phyloP scores from a whole-genome alignment of 164 flowering plant species.

The Akebia trifoliata region DNA sequence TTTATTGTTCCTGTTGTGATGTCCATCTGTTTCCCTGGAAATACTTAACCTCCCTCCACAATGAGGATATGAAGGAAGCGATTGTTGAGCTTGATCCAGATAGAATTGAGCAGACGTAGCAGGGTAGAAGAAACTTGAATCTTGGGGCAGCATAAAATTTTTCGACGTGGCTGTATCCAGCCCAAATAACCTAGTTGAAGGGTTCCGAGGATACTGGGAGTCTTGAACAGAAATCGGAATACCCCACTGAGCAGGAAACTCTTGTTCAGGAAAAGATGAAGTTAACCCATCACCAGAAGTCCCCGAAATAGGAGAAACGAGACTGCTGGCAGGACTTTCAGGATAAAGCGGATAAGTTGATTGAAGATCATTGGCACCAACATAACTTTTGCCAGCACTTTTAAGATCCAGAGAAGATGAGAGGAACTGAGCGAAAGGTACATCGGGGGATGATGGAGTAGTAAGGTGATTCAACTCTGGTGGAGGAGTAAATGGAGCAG shows the following conservation, averaged over 20 bases:
- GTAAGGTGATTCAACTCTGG: conserved; percentile 89
- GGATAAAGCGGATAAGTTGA: conserved; percentile 80
- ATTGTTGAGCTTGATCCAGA: conserved; percentile 77
- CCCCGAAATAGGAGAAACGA: conserved; percentile 69
- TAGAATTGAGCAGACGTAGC: conserved; percentile 92
- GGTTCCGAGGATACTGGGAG: conserved; percentile 43
- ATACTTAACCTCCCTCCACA: too few relatives aligned
- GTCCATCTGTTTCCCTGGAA: conserved; percentile 75
- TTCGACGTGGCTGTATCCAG: conserved; percentile 31
- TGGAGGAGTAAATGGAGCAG: conserved; percentile 96
- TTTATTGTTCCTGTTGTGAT: conserved; percentile 56
- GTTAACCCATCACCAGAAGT: conserved; percentile 54
- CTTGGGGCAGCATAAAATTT: conserved; percentile 49
- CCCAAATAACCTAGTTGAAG: conserved; percentile 51
- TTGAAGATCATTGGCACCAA: conserved; percentile 64
- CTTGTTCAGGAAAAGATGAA: conserved; percentile 62
- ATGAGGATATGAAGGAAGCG: too few relatives aligned
- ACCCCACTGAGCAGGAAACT: conserved; percentile 58
- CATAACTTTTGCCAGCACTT: too few relatives aligned
- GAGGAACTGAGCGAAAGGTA: conserved; percentile 85
- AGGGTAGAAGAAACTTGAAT: conserved; percentile 88
- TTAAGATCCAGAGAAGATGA: too few relatives aligned
- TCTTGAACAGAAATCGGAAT: conserved; percentile 43
- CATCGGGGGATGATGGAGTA: conserved; percentile 99
- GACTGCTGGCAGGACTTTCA: conserved; percentile 86